Evolutionary conservation across 805 yeast genomes (phyloP).

Genomic region (Metschnikowia shivogae): DNA sequence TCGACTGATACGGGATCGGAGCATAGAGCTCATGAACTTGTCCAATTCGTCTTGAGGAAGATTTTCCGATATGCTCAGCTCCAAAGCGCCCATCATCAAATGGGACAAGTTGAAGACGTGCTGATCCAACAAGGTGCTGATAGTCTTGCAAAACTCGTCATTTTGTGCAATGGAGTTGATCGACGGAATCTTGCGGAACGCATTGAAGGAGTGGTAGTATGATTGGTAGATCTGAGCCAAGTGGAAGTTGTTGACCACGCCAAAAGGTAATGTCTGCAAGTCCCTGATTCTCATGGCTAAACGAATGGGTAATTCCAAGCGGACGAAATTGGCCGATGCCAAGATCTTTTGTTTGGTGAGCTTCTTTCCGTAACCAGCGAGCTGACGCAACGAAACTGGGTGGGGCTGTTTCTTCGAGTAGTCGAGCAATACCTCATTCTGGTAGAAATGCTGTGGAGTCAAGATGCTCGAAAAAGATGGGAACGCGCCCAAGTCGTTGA

Average conservation of each 20-base stretch:
- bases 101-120: slow-evolving; percentile 83
- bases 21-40: slow-evolving; percentile 65
- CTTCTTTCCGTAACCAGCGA: slow-evolving; percentile 83
- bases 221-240: slow-evolving; percentile 84
- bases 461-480: slow-evolving; percentile 39
- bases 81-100: slow-evolving; percentile 89
- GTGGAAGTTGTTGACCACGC: slow-evolving; percentile 80
- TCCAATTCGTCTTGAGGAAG: slow-evolving; percentile 67
- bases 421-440: slow-evolving; percentile 60
- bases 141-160: slow-evolving; percentile 60
- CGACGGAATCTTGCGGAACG: slow-evolving; percentile 67
- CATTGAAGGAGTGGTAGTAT: slow-evolving; percentile 82
- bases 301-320: slow-evolving; percentile 79
- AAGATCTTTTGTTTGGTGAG: slow-evolving; percentile 74
- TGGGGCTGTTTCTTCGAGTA: slow-evolving; percentile 69
- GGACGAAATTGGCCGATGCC: slow-evolving; percentile 82
- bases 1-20: slow-evolving; percentile 84
- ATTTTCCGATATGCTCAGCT: slow-evolving; percentile 56
- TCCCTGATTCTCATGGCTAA: slow-evolving; percentile 76
- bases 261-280: slow-evolving; percentile 77
- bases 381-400: slow-evolving; percentile 84
- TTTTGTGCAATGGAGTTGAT: slow-evolving; percentile 73
- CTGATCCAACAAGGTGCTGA: slow-evolving; percentile 65
- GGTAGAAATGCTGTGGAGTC: slow-evolving; percentile 78
- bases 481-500: slow-evolving; percentile 37